Conservation (phyloP, 108 stramenopile genomes). For the Cyclotella choctawhatcheeana region DNA sequence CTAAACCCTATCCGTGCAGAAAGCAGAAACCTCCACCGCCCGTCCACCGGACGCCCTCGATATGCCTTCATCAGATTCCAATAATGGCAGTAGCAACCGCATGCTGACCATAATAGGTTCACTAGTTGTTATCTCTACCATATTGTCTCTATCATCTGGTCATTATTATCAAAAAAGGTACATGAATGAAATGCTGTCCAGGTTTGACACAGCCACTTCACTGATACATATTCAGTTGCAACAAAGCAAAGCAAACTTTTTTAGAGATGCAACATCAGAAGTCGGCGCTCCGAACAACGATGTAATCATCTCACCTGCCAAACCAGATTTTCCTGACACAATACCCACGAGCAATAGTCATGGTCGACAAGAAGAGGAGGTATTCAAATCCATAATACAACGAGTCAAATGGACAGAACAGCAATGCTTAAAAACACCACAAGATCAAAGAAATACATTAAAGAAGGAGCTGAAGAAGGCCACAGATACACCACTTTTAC, state of each 20-base stretch:
- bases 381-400: slow-evolving; percentile 50
- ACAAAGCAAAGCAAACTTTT: slow-evolving; percentile 18
- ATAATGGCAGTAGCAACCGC: too few relatives aligned
- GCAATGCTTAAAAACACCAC: slow-evolving; percentile 35
- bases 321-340: too few relatives aligned
- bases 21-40: too few relatives aligned
- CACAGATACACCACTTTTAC: slow-evolving; percentile 45
- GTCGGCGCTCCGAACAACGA: background rate
- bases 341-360: background rate
- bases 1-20: too few relatives aligned
- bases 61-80: too few relatives aligned
- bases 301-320: too few relatives aligned
- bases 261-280: slow-evolving; percentile 7
- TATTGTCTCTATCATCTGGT: slow-evolving; percentile 29
- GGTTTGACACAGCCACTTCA: slow-evolving; percentile 15
- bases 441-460: slow-evolving; percentile 31
- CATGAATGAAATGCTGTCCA: slow-evolving; percentile 17
- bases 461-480: slow-evolving; percentile 23
- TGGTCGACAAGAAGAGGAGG: slow-evolving; percentile 23
- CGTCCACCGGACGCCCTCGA: too few relatives aligned
- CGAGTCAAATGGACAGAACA: slow-evolving; percentile 35
- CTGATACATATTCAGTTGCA: slow-evolving; percentile 17
- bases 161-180: slow-evolving; percentile 35
- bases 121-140: slow-evolving; percentile 18
- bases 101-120: slow-evolving; percentile 24